Evolutionary conservation across 1,284 basidiomycete species (phyloP).

Genomic region (Erythrobasidium hasegawianum): DNA sequence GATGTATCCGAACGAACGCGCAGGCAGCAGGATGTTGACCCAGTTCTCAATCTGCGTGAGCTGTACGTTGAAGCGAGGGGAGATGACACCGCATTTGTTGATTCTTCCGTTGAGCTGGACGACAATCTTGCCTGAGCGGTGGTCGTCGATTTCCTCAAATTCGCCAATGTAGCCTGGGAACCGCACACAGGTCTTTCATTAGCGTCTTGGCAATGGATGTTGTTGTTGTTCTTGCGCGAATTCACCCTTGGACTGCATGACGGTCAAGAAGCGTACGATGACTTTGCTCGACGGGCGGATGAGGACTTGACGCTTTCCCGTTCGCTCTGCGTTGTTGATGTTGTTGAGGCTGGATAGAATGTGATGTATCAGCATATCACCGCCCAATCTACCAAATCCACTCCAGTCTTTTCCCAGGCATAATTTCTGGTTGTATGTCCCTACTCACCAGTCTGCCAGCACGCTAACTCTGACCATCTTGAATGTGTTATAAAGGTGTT

Average conservation of each 20-base stretch:
- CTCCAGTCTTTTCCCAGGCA: no score
- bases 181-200: no score
- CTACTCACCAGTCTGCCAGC: no score
- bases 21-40: constrained; percentile 87
- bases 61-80: constrained; percentile 88
- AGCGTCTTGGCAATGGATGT: no score
- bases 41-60: constrained; percentile 87
- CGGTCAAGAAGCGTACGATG: constrained; percentile 88
- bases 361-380: background rate
- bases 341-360: constrained; percentile 77
- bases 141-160: constrained; percentile 99
- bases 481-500: no score
- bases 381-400: background rate
- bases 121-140: constrained; percentile 97
- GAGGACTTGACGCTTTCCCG: constrained; percentile 92
- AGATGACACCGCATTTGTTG: constrained; percentile 97
- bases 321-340: constrained; percentile 97
- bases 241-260: constrained; percentile 97
- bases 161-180: constrained; percentile 61
- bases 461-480: no score
- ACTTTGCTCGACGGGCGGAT: constrained; percentile 94
- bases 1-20: constrained; percentile 94
- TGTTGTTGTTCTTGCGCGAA: no score
- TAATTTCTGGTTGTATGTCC: no score
- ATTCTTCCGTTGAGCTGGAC: constrained; percentile 96